Conservation (phyloP, 345 rosid genomes). For the Brassica incana region DNA sequence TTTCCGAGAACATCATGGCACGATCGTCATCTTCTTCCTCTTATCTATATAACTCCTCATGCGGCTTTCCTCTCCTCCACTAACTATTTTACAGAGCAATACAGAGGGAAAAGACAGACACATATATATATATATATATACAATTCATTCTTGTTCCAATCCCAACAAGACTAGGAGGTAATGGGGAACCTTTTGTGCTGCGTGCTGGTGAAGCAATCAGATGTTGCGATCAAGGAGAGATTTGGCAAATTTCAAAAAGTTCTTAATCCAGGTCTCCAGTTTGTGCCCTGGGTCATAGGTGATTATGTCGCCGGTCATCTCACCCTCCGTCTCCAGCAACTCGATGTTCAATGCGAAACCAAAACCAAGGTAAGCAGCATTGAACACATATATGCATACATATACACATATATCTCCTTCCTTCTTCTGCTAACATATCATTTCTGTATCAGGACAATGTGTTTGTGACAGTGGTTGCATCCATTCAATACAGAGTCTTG, state of each 20-base stretch:
- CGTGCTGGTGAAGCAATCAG: slow-evolving; percentile 60
- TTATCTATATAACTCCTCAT: slow-evolving; percentile 21
- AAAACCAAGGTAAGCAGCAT: slow-evolving; percentile 54
- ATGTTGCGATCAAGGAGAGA: slow-evolving; percentile 57
- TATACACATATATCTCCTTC: no score
- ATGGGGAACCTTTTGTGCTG: slow-evolving; percentile 68
- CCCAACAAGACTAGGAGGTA: neutral
- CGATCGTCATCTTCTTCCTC: slow-evolving; percentile 15
- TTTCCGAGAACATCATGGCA: slow-evolving; percentile 26
- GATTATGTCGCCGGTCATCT: slow-evolving; percentile 55
- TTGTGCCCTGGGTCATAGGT: slow-evolving; percentile 63
- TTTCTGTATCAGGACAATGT: slow-evolving; percentile 49
- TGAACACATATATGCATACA: neutral
- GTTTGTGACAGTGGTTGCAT: slow-evolving; percentile 62
- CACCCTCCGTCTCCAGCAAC: slow-evolving; percentile 61
- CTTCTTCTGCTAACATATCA: neutral
- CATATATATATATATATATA: neutral
- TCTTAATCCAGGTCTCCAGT: slow-evolving; percentile 63
- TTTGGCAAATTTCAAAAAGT: slow-evolving; percentile 63
- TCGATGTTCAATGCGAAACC: slow-evolving; percentile 71
- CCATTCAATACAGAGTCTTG: slow-evolving; percentile 55
- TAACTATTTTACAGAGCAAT: slow-evolving; percentile 8
- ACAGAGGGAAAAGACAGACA: neutral
- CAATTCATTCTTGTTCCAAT: neutral
- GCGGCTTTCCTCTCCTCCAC: slow-evolving; percentile 11